Evolutionary conservation across 352 stramenopile genomes (phyloP), one percentile per base, ranked within the genome.

Genomic region (Pythium catenulatum): DNA sequence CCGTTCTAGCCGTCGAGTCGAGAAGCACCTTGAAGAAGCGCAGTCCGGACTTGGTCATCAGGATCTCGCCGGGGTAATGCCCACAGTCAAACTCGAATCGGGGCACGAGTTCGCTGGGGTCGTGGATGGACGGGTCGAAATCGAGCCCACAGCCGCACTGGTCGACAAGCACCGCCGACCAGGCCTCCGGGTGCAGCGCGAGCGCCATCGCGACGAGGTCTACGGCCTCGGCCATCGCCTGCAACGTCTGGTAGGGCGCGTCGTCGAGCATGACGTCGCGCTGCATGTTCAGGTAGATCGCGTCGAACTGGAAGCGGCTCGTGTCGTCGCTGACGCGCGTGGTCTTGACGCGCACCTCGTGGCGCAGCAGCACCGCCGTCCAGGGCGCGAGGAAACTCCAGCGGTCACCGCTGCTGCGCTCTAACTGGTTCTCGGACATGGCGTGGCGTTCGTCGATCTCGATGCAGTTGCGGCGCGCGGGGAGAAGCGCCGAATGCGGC

Each of bases 11-110:
- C 6, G 46, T 66, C 27, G 61, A 27, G 37, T 74, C 61, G 8
- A 74, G 27, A 14, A 75, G 39, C 45, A 68, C 61, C 25, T 74
- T 43, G 46, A 83, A 83, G 59, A 83, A 83, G 5, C 19, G 43
- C 4, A 83, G 37, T 19, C 46, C 75, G 3, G 75, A 74, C 45
- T 61, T 74, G 36, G 48, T 19, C 30, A 74, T 43, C 36, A 83
- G 59, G 23, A 83, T 75, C 19, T 83, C 58, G 15, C 75, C 45
- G 0, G 75, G 75, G 27, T 52, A 76, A 23, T 69, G 43, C 15
- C 45, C 45, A 23, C 75, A 83, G 61, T 76, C 75, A 58, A 83
- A 83, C 27, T 76, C 75, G 30, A 83, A 83, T 11, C 75, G 75
- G n/a, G 75, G 61, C 37, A 34, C 27, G 27, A 83, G 61, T 25